Percentiles rank a stretch among this genome's conserved stretches.
phyloP scores from a whole-genome alignment of 352 stramenopile species.

The Phytophthora pistaciae region DNA sequence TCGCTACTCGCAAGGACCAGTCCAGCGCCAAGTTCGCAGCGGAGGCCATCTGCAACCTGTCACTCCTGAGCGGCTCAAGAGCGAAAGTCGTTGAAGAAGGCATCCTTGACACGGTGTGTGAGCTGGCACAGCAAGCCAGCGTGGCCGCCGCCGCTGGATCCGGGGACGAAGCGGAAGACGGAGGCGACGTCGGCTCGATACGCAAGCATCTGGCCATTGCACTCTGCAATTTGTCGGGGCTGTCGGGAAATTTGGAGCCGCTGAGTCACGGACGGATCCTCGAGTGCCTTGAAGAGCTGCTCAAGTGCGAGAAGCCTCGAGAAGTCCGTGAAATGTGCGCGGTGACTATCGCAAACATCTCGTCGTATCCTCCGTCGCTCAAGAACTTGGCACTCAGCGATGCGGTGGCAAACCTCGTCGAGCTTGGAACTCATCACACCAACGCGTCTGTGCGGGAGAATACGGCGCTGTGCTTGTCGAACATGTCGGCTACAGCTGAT shows the following conservation, averaged over 20 bases:
- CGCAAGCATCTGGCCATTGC: slow-evolving; percentile 75
- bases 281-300: slow-evolving; percentile 77
- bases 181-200: slow-evolving; percentile 35
- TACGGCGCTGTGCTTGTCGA: slow-evolving; percentile 76
- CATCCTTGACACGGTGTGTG: slow-evolving; percentile 80
- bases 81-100: slow-evolving; percentile 84
- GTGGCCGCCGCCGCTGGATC: slow-evolving; percentile 4
- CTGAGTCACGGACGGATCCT: slow-evolving; percentile 75
- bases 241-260: slow-evolving; percentile 71
- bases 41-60: slow-evolving; percentile 84
- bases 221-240: slow-evolving; percentile 83
- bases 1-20: slow-evolving; percentile 73
- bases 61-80: slow-evolving; percentile 68
- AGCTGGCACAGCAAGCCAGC: slow-evolving; percentile 55
- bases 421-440: slow-evolving; percentile 53
- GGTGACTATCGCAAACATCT: slow-evolving; percentile 82
- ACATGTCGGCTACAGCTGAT: slow-evolving; percentile 71
- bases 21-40: slow-evolving; percentile 66
- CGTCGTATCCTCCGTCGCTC: slow-evolving; percentile 63
- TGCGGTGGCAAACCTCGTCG: slow-evolving; percentile 70
- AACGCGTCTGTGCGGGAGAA: slow-evolving; percentile 76
- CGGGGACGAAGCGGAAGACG: slow-evolving; percentile 29
- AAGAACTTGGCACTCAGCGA: slow-evolving; percentile 77
- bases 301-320: slow-evolving; percentile 75
- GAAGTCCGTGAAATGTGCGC: slow-evolving; percentile 75